Evolutionary conservation across 169 alveolate genomes (phyloP), one percentile per base, ranked within the genome.

Genomic region (Plasmodium gaboni): DNA sequence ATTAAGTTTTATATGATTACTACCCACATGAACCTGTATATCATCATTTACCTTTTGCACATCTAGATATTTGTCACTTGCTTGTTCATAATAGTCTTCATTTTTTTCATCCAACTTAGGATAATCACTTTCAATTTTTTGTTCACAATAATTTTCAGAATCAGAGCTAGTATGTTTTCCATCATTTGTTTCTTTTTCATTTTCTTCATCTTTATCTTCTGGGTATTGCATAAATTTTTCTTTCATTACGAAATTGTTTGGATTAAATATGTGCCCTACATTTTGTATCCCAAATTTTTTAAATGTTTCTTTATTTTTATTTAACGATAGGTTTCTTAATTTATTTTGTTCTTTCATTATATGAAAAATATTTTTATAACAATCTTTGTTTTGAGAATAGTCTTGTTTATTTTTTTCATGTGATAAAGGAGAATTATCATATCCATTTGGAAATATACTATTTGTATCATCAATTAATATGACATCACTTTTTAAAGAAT

Each of bases 271-370:
- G 0, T 55, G 22, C 4, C 1, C 10, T 38, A 38, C 46, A 55
- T 13, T 55, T 55, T 55, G 64, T 15, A 55, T 55, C 10, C 24
- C 24, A n/a, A 17, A 17, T 55, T 17, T 55, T 55, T 55, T 55
- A 55, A 17, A 8, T 8, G 10, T 2, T 55, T n/a, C 64, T 1
- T 55, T 55, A 13, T 55, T 55, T n/a, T 3, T 55, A 6, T 55
- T 55, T 12, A 55, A 2, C 1, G 22, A 13, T 6, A 6, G 7
- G 22, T 15, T 55, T 55, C 24, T 55, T 55, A 55, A 9, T 17
- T 55, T 9, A 15, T 55, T 55, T 55, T 55, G 32, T 55, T 55
- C 64, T 55, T 55, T 55, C 24, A 17, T 55, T 55, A 38, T 38
- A 38, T 38, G 46, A 38, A 38, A 38, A 5, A 38, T 38, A 38